These are phyloP conservation scores for Rhizodiscina lignyota DNA, from an alignment of 495 filamentous ascomycete species.

Conservation along the genomic window DNA sequence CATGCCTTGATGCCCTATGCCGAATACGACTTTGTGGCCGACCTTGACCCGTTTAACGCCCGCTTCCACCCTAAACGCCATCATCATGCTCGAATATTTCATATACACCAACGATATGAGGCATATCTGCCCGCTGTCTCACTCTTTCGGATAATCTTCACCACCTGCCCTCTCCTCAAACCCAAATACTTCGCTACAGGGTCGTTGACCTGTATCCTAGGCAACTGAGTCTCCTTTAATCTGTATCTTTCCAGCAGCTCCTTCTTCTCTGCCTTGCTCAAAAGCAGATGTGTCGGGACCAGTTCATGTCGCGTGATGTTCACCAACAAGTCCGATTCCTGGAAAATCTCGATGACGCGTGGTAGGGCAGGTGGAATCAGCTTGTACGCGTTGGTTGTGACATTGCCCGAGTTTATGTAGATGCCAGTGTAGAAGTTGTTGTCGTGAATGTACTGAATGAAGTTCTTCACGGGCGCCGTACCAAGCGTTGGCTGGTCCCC, in stretches of 20 bases:
- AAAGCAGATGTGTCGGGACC: constrained; percentile 81
- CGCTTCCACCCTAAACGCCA: too few relatives aligned
- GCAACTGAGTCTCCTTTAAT: constrained; percentile 92
- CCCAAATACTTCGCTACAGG: constrained; percentile 87
- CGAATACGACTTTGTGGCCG: too few relatives aligned
- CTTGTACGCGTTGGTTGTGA: constrained; percentile 70
- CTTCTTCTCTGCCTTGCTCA: constrained; percentile 78
- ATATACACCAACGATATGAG: constrained; percentile 51
- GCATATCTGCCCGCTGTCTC: constrained; percentile 70
- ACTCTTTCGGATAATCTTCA: constrained; percentile 84
- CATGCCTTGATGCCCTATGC: too few relatives aligned
- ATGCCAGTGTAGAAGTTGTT: constrained; percentile 79
- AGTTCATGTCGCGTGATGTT: constrained; percentile 98
- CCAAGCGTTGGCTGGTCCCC: constrained; percentile 58
- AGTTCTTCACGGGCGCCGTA: constrained; percentile 77
- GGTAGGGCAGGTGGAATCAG: constrained; percentile 55
- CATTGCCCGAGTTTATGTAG: constrained; percentile 63
- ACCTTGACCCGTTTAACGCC: too few relatives aligned
- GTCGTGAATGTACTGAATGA: constrained; percentile 61
- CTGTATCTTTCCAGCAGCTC: constrained; percentile 73
- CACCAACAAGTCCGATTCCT: constrained; percentile 87
- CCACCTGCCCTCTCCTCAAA: constrained; percentile 82
- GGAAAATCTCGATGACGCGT: constrained; percentile 77
- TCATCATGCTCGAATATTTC: too few relatives aligned
- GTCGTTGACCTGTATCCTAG: constrained; percentile 77